phyloP scores from a whole-genome alignment of 78 protist genomes.

The Bigelowiella natans region DNA sequence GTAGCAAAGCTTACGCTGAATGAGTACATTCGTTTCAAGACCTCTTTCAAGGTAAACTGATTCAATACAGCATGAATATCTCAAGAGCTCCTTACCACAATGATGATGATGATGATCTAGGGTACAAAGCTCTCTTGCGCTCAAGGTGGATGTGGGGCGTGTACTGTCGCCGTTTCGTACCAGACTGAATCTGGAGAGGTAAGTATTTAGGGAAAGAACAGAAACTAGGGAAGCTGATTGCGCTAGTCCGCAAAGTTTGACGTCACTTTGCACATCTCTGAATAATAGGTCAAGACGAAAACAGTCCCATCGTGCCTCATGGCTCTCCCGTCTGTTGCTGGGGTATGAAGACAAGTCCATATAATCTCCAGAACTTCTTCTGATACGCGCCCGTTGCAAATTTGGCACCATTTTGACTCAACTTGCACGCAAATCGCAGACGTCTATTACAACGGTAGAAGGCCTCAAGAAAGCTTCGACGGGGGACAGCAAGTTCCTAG shows the following conservation, averaged over 20 bases:
- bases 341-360: too few species aligned
- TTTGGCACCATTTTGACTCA: too few species aligned
- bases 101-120: too few species aligned
- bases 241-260: too few species aligned
- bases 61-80: too few species aligned
- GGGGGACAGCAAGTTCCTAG: neutral
- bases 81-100: too few species aligned
- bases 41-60: neutral
- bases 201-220: neutral
- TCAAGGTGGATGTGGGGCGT: neutral
- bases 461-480: neutral
- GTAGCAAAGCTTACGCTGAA: neutral
- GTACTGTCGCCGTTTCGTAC: neutral
- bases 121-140: neutral
- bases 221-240: too few species aligned
- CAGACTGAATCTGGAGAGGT: neutral
- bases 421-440: too few species aligned
- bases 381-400: too few species aligned
- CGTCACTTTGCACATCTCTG: too few species aligned
- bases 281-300: neutral
- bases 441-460: neutral
- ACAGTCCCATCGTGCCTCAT: neutral
- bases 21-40: neutral
- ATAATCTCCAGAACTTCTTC: too few species aligned
- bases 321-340: neutral